These are phyloP conservation scores for Sphaceloma murrayae DNA, from an alignment of 2,329 filamentous ascomycete species.

Conservation along the genomic window DNA sequence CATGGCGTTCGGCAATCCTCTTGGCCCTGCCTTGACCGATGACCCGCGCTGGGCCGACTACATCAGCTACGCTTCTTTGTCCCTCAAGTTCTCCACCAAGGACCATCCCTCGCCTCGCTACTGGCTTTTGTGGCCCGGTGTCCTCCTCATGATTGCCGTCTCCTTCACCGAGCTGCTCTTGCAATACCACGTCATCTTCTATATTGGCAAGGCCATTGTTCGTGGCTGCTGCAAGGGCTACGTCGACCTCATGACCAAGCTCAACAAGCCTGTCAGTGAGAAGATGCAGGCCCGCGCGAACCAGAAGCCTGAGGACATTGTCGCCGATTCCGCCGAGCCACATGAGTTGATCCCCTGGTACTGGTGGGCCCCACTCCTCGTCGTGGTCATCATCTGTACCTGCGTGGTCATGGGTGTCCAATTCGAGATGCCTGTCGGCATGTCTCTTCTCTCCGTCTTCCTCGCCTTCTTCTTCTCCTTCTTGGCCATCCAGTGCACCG, in stretches of 20 bases:
- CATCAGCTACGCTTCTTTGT: conserved; percentile 34
- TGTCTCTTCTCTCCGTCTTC: conserved; percentile 47
- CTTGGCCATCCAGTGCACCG: conserved; percentile 52
- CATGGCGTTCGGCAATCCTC: conserved; percentile 35
- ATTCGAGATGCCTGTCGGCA: conserved; percentile 48
- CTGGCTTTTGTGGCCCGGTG: conserved; percentile 46
- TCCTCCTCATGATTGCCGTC: conserved; percentile 42
- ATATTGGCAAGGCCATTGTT: conserved; percentile 42
- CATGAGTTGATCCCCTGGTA: conserved; percentile 44
- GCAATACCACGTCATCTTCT: conserved; percentile 38
- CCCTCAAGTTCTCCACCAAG: conserved; percentile 30
- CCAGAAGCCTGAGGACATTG: conserved; percentile 33
- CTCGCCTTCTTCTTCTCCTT: conserved; percentile 54
- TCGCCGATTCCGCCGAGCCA: conserved; percentile 42
- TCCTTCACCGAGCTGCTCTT: conserved; percentile 35
- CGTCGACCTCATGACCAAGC: conserved; percentile 32
- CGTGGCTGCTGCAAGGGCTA: conserved; percentile 37
- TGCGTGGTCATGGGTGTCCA: conserved; percentile 46
- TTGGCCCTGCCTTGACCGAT: conserved; percentile 27
- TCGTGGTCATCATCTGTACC: conserved; percentile 40
- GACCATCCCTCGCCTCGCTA: conserved; percentile 40
- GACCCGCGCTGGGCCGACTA: conserved; percentile 39
- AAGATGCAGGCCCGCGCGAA: conserved; percentile 38
- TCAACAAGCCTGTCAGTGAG: conserved; percentile 33
- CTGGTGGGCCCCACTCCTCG: conserved; percentile 44